Evolutionary conservation across 805 yeast genomes (phyloP).

Genomic region (Diddensiella caesifluorescens): DNA sequence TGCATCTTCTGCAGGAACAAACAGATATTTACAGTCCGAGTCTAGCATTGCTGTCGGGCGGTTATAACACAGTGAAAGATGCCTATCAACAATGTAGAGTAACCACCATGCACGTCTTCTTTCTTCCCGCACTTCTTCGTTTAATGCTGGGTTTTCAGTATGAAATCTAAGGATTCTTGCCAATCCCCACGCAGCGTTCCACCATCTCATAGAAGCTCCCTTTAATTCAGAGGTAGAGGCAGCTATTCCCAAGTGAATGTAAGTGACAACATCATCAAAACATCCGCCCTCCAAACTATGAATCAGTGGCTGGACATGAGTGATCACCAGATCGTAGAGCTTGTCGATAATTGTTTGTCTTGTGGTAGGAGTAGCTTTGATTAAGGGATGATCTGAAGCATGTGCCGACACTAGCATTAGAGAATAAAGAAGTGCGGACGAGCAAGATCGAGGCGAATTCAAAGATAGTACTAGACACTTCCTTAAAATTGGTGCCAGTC

Average conservation of each 20-base stretch:
- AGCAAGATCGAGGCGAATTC: constrained; percentile 19
- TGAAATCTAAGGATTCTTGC: constrained; percentile 15
- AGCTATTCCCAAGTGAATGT: constrained; percentile 28
- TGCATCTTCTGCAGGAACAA: constrained; percentile 32
- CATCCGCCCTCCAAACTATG: constrained; percentile 19
- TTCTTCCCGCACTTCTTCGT: constrained; percentile 34
- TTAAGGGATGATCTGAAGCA: constrained; percentile 27
- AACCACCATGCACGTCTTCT: constrained; percentile 40
- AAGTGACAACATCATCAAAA: constrained; percentile 28
- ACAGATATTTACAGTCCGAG: constrained; percentile 29
- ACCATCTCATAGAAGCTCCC: constrained; percentile 27
- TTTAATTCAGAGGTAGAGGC: constrained; percentile 29
- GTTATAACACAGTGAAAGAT: constrained; percentile 36
- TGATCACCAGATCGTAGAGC: constrained; percentile 21
- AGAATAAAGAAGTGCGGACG: constrained; percentile 24
- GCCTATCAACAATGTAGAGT: constrained; percentile 36
- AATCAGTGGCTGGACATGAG: constrained; percentile 22
- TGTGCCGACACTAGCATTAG: constrained; percentile 28
- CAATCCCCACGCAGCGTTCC: constrained; percentile 1
- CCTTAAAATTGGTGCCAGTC: constrained; percentile 25
- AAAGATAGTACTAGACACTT: constrained; percentile 22
- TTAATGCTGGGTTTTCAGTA: constrained; percentile 20
- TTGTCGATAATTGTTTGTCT: constrained; percentile 21
- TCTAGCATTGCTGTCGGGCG: constrained; percentile 31
- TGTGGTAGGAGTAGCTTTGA: constrained; percentile 26